Base-by-base conservation (phyloP, 495 filamentous ascomycete genomes). In the Hyaloscypha hepaticicola region DNA sequence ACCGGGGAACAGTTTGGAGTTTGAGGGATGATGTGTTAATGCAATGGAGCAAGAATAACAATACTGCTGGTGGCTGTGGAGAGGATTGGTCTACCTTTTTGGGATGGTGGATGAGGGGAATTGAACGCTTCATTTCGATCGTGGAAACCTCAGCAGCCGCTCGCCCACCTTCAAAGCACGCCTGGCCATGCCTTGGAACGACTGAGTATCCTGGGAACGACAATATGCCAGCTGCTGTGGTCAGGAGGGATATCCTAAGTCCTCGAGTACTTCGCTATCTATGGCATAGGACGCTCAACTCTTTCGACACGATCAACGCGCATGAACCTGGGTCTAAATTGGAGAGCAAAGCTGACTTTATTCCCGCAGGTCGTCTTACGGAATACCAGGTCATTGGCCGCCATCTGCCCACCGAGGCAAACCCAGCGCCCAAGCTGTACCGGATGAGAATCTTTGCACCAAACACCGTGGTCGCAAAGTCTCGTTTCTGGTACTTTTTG, bases 351-450 rank as follows among this genome's bases (percentile, higher is more conserved):
- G 64, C 49, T 55, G 31, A 66, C 60, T 55, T 6, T 52, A 45
- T 41, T 25, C 22, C 28, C 50, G 67, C 78, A 96, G 95, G 94
- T 88, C 94, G 96, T 86, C 93, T 99, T 82, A 90, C 88, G 76
- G 95, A 99, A 86, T 99, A 97, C 87, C 96, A 97, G 86, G 95
- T 99, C 81, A 97, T 99, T 74, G 95, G 95, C 83, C 96, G 96
- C 83, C 93, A 97, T 81, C 81, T 98, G 88, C 95, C 95, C 77
- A 90, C 88, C 73, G 96, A 99, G 82, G 85, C 90, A 72, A 95
- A 96, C 82, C 90, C 93, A 71, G 91, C 90, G 68, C 95, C 95
- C 70, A 95, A 93, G 85, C 89, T 99, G 77, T 99, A 98, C 88
- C 92, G 95, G 79, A 99, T 99, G 96, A 92, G 94, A 80, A 96